Conservation (phyloP, 1,284 basidiomycete species). For the Flammula alnicola region DNA sequence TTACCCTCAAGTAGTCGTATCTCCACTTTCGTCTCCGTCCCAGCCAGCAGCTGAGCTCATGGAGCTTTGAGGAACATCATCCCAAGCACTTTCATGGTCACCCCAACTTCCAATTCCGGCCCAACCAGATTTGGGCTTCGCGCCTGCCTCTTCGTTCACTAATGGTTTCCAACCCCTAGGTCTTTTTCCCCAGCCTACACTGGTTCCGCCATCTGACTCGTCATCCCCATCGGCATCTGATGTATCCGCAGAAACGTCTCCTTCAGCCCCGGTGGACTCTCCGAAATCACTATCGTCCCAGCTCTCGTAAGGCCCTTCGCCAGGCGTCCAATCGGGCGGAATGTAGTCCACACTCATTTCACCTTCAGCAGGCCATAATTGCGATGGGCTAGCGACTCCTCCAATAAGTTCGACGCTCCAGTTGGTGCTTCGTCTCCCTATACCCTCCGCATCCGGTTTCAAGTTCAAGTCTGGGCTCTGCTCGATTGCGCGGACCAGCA, state of each 20-base stretch:
- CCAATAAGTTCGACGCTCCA: slow-evolving; percentile 51
- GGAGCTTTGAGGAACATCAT: slow-evolving; percentile 21
- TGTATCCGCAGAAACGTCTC: slow-evolving; percentile 43
- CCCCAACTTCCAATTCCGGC: slow-evolving; percentile 13
- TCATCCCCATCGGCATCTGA: slow-evolving; percentile 39
- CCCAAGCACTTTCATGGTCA: slow-evolving; percentile 20
- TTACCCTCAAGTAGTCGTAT: slow-evolving; percentile 31
- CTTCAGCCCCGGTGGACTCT: slow-evolving; percentile 42
- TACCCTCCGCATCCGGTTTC: slow-evolving; percentile 39
- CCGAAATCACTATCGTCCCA: slow-evolving; percentile 36
- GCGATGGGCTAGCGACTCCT: slow-evolving; percentile 31
- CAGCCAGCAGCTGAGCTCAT: slow-evolving; percentile 41
- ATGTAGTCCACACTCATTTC: slow-evolving; percentile 42
- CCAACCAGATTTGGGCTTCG: slow-evolving; percentile 9
- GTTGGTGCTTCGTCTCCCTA: slow-evolving; percentile 33
- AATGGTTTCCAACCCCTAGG: slow-evolving; percentile 15
- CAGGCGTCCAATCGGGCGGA: slow-evolving; percentile 47
- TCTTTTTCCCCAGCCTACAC: slow-evolving; percentile 17
- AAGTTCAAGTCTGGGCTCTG: slow-evolving; percentile 41
- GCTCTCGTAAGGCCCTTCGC: slow-evolving; percentile 33
- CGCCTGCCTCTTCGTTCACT: slow-evolving; percentile 4
- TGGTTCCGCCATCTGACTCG: slow-evolving; percentile 17
- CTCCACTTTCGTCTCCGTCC: slow-evolving; percentile 47
- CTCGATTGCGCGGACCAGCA: slow-evolving; percentile 55
- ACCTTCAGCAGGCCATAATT: slow-evolving; percentile 32